Percentiles rank a stretch among this genome's conserved stretches.
These are phyloP conservation scores for Ophiostoma fasciatum DNA, from an alignment of 2,329 filamentous ascomycete genomes.

Conservation along the genomic window DNA sequence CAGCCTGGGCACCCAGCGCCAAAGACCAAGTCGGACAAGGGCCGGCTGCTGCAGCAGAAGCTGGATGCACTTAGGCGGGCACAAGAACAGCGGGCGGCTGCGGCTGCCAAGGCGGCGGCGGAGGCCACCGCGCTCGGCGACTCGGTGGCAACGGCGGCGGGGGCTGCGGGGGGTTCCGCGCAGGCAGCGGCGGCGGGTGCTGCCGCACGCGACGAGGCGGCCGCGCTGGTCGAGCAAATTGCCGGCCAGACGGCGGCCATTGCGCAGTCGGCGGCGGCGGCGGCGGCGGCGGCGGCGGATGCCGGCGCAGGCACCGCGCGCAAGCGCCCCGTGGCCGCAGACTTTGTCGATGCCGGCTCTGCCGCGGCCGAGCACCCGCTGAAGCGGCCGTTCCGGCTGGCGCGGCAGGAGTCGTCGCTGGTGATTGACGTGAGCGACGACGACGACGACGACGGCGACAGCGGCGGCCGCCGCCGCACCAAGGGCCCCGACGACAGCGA, in stretches of 20 bases:
- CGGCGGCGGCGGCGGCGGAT: neutral
- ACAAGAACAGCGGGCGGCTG: slow-evolving; percentile 27
- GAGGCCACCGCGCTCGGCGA: neutral
- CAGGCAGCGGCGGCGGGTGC: too few relatives aligned
- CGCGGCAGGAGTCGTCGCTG: slow-evolving; percentile 44
- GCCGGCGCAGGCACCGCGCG: slow-evolving; percentile 10
- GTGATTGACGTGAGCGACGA: slow-evolving; percentile 77
- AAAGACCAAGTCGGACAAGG: slow-evolving; percentile 50
- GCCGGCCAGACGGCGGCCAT: neutral
- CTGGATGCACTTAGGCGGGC: slow-evolving; percentile 59
- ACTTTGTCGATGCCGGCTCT: slow-evolving; percentile 46
- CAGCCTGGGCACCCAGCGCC: too few relatives aligned
- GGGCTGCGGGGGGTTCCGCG: too few relatives aligned
- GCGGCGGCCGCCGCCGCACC: too few relatives aligned
- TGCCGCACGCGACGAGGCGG: neutral
- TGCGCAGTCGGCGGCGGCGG: neutral
- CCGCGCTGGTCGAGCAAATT: neutral
- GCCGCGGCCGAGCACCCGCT: slow-evolving; percentile 17
- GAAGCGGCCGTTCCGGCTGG: slow-evolving; percentile 50
- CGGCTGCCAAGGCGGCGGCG: neutral
- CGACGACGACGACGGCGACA: slow-evolving; percentile 41
- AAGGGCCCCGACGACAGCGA: slow-evolving; percentile 85
- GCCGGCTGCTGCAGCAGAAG: slow-evolving; percentile 57
- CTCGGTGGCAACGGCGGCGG: too few relatives aligned
- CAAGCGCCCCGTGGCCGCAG: slow-evolving; percentile 45